Evolutionary conservation across 2,329 filamentous ascomycete genomes (phyloP), one percentile per base, ranked within the genome.

Genomic region (Trichoderma arundinaceum): DNA sequence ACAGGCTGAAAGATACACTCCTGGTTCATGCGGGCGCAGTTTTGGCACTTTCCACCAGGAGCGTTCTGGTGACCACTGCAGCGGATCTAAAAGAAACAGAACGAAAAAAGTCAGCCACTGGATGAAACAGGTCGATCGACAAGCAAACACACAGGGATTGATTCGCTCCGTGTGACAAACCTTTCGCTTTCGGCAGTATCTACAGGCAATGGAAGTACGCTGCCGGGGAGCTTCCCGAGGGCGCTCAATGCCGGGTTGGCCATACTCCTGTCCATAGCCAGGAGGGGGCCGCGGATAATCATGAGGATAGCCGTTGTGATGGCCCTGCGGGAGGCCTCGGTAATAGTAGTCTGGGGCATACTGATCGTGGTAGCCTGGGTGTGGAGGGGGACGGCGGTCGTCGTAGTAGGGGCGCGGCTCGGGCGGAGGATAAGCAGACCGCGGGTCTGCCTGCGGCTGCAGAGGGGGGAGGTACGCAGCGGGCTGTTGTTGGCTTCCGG

Each of bases 1-100:
- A 87, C 85, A 0, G 85, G 85, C 71, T 87, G 85, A 66, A 88
- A 87, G 13, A 87, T 81, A 67, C 85, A 88, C 67, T 88, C 85
- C 69, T 87, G 86, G 56, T 85, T 85, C 77, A 87, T 86, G 68
- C 86, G 84, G 44, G 85, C 84, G 70, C 85, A 88, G 70, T 87
- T 88, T 63, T 84, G 82, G 69, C 85, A 88, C 69, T 87, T 86
- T 10, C 85, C 85, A 19, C 85, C 85, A 0, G 83, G 82, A 0
- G 83, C 84, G 68, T 84, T 86, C 66, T 85, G 82, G 68, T 87
- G 87, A 33, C 85, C 85, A 67, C 84, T 87, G 77, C 85, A 88
- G 43, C 85, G 84, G 68, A 88, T 88, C 85, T 87, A 66, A 17
- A 46, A 22, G 4, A 41, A 15, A 4, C 7, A 8, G 10, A 49